These are phyloP conservation scores for Backusella sp. DNA, from an alignment of 192 early-diverging fungal species.

Conservation along the genomic window DNA sequence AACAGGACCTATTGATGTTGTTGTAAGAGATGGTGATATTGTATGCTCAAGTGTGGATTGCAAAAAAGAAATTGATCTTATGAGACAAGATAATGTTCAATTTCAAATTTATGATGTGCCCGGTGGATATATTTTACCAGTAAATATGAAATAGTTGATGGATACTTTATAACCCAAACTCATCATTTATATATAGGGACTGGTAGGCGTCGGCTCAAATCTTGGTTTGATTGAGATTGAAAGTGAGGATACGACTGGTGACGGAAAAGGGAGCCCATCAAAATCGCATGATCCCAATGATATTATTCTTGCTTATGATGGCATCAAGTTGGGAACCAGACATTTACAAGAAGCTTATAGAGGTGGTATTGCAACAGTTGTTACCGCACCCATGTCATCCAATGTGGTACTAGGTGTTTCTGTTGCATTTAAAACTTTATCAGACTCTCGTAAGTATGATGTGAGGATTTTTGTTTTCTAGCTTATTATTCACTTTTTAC, in stretches of 20 bases:
- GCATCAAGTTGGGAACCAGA: slow-evolving; percentile 57
- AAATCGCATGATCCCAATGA: slow-evolving; percentile 14
- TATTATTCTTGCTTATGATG: slow-evolving; percentile 54
- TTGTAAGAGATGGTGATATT: slow-evolving; percentile 49
- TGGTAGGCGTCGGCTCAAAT: slow-evolving; percentile 50
- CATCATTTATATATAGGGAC: slow-evolving; percentile 31
- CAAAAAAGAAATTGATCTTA: neutral
- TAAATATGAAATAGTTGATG: slow-evolving; percentile 23
- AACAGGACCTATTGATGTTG: slow-evolving; percentile 7
- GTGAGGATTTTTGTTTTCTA: neutral
- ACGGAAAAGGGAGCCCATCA: slow-evolving; percentile 44
- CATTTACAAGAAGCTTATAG: slow-evolving; percentile 60
- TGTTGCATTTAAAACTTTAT: slow-evolving; percentile 66
- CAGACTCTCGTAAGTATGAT: slow-evolving; percentile 41
- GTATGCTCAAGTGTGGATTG: slow-evolving; percentile 45
- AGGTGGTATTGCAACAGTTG: slow-evolving; percentile 55
- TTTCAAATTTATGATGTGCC: slow-evolving; percentile 49
- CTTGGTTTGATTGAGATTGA: slow-evolving; percentile 70
- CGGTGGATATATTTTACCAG: slow-evolving; percentile 60
- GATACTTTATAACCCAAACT: neutral
- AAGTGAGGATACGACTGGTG: slow-evolving; percentile 55
- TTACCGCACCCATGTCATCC: slow-evolving; percentile 52
- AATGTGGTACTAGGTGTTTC: slow-evolving; percentile 58
- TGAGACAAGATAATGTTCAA: neutral
- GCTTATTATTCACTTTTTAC: neutral